Evolutionary conservation across 2,329 filamentous ascomycete species (phyloP), one percentile per base, ranked within the genome.

Genomic region (Trematosphaeria pertusa): DNA sequence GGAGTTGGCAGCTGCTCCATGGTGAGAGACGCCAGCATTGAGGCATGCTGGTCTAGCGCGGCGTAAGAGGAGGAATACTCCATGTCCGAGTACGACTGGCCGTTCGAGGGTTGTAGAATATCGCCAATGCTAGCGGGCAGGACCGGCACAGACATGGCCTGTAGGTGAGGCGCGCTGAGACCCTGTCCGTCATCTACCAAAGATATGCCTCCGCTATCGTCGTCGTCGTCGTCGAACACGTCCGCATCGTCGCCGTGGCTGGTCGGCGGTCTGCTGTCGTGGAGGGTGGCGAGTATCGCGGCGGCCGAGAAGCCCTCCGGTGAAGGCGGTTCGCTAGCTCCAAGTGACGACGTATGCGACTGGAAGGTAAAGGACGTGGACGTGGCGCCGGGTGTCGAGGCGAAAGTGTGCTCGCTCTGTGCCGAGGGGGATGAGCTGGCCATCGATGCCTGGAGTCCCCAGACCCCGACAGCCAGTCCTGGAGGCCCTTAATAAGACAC

Each of bases 171-270:
- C n/a, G n/a, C n/a, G n/a, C n/a, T n/a, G n/a, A n/a, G n/a, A 14
- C 17, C 15, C 4, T 54, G 40, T 30, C 52, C 43, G 17, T 52
- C 48, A 40, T 58, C 52, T 40, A 43, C 43, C 54, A 69, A 50
- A 10, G 62, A 54, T 48, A 68, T 62, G n/a, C 64, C 67, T 40
- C 64, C 65, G 34, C 54, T 42, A 24, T 57, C 58, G 34, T 61
- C 58, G 30, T 54, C 44, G 12, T 44, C 30, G 26, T 44, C 54
- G 18, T 47, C 35, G 10, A 31, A 19, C 32, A 37, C 37, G 19
- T 54, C 52, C 34, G 49, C 50, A 47, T 62, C 42, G 38, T 58
- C 56, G 9, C 36, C 59, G 50, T 62, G 54, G 54, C 61, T 60
- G 31, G 61, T 61, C 46, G 59, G 48, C 36, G 65, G 61, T 20